Evolutionary conservation across 805 yeast genomes (phyloP).

Genomic region (Candida montana): DNA sequence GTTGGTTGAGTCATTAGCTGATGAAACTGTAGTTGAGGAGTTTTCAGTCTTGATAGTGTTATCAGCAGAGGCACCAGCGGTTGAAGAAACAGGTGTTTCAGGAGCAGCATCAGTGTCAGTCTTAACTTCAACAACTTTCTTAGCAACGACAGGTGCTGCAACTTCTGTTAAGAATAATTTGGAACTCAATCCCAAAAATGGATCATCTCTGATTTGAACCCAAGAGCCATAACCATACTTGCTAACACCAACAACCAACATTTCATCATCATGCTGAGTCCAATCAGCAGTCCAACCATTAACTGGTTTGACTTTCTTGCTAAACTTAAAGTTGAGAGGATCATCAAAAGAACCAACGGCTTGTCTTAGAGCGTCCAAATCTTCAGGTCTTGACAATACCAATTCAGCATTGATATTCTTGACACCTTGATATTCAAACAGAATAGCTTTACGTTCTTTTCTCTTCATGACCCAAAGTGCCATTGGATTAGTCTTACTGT

Average conservation of each 20-base stretch:
- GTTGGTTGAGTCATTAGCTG: conserved; percentile 6
- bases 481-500: conserved; percentile 35
- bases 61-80: not conserved
- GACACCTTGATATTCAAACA: conserved; percentile 85
- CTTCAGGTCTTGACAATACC: conserved; percentile 77
- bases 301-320: conserved; percentile 67
- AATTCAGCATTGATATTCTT: conserved; percentile 89
- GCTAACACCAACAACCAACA: conserved; percentile 77
- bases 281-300: conserved; percentile 90
- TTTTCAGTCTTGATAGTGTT: conserved; percentile 4
- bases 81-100: not conserved
- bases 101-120: not conserved
- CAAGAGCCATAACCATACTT: conserved; percentile 97
- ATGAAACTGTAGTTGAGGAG: conserved; percentile 7
- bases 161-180: conserved; percentile 67
- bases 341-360: conserved; percentile 53
- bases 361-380: conserved; percentile 60
- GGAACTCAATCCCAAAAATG: conserved; percentile 77
- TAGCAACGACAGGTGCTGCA: conserved; percentile 29
- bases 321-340: conserved; percentile 56
- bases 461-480: conserved; percentile 57
- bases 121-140: conserved; percentile 13
- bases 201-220: conserved; percentile 93
- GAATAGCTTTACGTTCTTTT: conserved; percentile 82
- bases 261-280: conserved; percentile 78